Evolutionary conservation across 2,329 filamentous ascomycete species (phyloP), one percentile per base, ranked within the genome.

Genomic region (Thielaviopsis cerberus): DNA sequence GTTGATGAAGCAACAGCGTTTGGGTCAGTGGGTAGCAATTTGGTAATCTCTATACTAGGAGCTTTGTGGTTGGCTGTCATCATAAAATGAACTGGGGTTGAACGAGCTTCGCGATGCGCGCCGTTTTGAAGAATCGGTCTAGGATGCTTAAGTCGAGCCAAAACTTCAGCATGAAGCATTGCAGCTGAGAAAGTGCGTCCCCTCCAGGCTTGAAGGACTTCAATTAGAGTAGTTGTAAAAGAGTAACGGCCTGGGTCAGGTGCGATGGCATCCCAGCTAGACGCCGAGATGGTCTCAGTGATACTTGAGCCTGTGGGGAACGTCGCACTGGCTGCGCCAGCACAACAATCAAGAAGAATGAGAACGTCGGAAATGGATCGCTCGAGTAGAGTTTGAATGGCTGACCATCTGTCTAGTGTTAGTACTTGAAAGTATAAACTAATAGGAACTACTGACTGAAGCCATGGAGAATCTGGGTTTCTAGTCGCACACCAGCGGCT

Each of bases 11-110:
- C 34, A 5, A 17, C 27, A n/a, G 30, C 3, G 10, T 22, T n/a
- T 25, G 20, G 59, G 4, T 69, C 66, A 5, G 65, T 64, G 2
- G 70, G 68, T 17, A 70, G 71, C 4, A 71, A 70, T 24, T 72
- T 70, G 5, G 73, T 73, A 37, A 81, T 66, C 64, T 81, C 77
- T 51, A 81, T 81, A 58, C 78, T 80, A 0, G 76, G 76, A 1
- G 76, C 76, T 59, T 72, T 77, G 64, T 80, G 77, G 59, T 81
- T 79, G 20, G 76, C 72, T 1, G 78, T 81, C 77, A 80, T 80
- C 76, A 81, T 81, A 63, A 80, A 80, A 63, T 81, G 78, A 4
- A 81, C 76, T 0, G 78, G 78, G 0, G 78, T 81, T 1, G 77
- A 78, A 45, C 78, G 73, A 37, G 76, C 75, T 63, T 81, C 78